These are phyloP conservation scores for Trichomonascaceae sp. DNA, from an alignment of 1,139 yeast species.

Conservation along the genomic window DNA sequence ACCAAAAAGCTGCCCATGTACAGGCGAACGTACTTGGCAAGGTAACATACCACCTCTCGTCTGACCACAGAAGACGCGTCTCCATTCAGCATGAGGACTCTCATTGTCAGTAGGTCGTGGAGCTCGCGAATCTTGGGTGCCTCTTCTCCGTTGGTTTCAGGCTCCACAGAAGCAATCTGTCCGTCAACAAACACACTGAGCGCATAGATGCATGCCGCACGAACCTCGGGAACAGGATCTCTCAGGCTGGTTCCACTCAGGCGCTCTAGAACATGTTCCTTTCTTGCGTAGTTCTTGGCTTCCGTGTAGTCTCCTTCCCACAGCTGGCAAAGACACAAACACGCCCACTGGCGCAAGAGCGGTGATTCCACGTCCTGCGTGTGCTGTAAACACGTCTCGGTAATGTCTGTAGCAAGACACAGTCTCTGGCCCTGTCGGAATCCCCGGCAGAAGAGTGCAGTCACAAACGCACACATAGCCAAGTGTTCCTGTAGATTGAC, in stretches of 20 bases:
- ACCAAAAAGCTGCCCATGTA: conserved; percentile 69
- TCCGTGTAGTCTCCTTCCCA: conserved; percentile 57
- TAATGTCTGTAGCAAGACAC: conserved; percentile 62
- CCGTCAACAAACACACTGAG: conserved; percentile 52
- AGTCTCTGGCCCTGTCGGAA: conserved; percentile 70
- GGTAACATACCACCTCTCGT: conserved; percentile 67
- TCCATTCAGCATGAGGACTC: conserved; percentile 39
- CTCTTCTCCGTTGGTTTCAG: conserved; percentile 7
- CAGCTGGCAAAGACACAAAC: conserved; percentile 62
- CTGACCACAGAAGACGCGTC: conserved; percentile 89
- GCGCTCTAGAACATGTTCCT: conserved; percentile 44
- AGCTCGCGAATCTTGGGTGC: conserved; percentile 16
- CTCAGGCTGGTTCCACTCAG: conserved; percentile 41
- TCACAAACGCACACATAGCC: conserved; percentile 90
- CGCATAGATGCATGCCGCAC: conserved; percentile 73
- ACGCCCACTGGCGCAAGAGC: conserved; percentile 82
- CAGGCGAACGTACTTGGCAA: conserved; percentile 59
- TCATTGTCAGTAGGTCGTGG: conserved; percentile 33
- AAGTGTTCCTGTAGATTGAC: conserved; percentile 52
- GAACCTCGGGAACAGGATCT: conserved; percentile 92
- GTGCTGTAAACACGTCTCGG: conserved; percentile 54
- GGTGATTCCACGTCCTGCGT: conserved; percentile 71
- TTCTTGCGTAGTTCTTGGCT: conserved; percentile 59
- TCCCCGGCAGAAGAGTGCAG: conserved; percentile 71
- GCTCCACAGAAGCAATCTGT: conserved; percentile 10